phyloP scores from a whole-genome alignment of 805 yeast species.

The Barnettozyma sp. region DNA sequence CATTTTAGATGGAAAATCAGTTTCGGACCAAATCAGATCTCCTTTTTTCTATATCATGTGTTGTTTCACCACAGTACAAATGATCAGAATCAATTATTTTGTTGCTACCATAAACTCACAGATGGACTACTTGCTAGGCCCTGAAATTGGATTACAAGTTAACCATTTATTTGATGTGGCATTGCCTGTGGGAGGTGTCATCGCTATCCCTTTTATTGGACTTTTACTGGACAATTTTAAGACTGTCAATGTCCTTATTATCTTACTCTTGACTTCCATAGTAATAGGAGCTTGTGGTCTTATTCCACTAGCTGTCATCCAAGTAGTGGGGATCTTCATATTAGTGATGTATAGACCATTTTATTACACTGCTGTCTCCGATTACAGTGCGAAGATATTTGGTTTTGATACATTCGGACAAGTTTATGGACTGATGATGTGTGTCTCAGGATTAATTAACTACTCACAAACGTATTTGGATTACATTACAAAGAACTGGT shows the following conservation, averaged over 20 bases:
- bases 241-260: conserved; percentile 47
- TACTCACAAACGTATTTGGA: conserved; percentile 67
- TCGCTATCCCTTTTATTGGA: conserved; percentile 86
- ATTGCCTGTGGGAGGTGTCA: conserved; percentile 80
- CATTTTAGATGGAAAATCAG: conserved; percentile 58
- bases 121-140: conserved; percentile 62
- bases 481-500: conserved; percentile 56
- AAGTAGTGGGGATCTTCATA: conserved; percentile 60
- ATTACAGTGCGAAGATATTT: conserved; percentile 86
- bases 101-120: conserved; percentile 86
- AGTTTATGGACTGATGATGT: conserved; percentile 80
- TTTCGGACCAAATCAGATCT: conserved; percentile 39
- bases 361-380: conserved; percentile 88
- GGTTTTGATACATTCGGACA: conserved; percentile 91
- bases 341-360: conserved; percentile 85
- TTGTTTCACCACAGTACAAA: conserved; percentile 74
- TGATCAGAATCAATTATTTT: conserved; percentile 88
- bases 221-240: conserved; percentile 65
- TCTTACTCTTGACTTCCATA: conserved; percentile 49
- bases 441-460: conserved; percentile 77
- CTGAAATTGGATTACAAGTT: conserved; percentile 43
- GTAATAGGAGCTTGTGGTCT: conserved; percentile 69
- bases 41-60: conserved; percentile 79
- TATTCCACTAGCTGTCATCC: conserved; percentile 39
- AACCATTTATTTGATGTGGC: conserved; percentile 81